A percentile compares a stretch with the other conserved stretches of the same genome.
Conservation (phyloP, 306 rosid genomes). For the Datisca glomerata region DNA sequence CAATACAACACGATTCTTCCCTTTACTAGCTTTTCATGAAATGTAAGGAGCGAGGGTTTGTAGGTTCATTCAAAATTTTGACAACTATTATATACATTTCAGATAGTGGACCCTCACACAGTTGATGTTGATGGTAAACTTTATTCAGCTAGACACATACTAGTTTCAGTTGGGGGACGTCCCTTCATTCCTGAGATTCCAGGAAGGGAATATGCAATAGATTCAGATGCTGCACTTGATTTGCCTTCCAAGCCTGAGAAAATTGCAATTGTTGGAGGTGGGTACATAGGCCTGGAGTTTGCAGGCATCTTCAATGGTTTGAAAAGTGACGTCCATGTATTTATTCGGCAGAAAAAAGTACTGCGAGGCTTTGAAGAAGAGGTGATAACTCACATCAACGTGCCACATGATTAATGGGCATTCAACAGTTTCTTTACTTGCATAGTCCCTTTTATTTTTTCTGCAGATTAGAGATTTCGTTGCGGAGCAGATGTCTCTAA, state of each 20-base stretch:
- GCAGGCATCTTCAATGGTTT: conserved; percentile 94
- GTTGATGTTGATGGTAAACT: conserved; percentile 75
- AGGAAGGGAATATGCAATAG: conserved; percentile 75
- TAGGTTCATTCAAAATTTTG: no score
- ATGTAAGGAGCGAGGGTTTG: no score
- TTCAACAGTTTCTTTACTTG: conserved; percentile 1
- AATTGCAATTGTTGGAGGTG: conserved; percentile 97
- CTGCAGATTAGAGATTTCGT: conserved; percentile 84
- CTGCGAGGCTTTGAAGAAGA: conserved; percentile 97
- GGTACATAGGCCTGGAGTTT: conserved; percentile 94
- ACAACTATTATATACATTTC: conserved; percentile 4
- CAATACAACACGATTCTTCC: no score
- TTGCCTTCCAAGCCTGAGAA: conserved; percentile 79
- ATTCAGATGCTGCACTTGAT: conserved; percentile 97
- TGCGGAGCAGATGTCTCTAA: conserved; percentile 68
- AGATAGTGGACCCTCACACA: conserved; percentile 84
- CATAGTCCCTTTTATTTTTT: conserved; percentile 2
- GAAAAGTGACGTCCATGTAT: conserved; percentile 64
- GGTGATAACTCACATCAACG: conserved; percentile 27
- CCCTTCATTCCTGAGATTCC: conserved; percentile 95
- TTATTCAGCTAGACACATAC: conserved; percentile 77
- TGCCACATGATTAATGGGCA: neutral
- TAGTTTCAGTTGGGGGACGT: conserved; percentile 77
- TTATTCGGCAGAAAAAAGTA: conserved; percentile 79
- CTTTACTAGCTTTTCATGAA: no score